Percentiles rank a stretch among this genome's conserved stretches.
phyloP scores from a whole-genome alignment of 495 filamentous ascomycete genomes.

The Melanomma pulvis-pyrius region DNA sequence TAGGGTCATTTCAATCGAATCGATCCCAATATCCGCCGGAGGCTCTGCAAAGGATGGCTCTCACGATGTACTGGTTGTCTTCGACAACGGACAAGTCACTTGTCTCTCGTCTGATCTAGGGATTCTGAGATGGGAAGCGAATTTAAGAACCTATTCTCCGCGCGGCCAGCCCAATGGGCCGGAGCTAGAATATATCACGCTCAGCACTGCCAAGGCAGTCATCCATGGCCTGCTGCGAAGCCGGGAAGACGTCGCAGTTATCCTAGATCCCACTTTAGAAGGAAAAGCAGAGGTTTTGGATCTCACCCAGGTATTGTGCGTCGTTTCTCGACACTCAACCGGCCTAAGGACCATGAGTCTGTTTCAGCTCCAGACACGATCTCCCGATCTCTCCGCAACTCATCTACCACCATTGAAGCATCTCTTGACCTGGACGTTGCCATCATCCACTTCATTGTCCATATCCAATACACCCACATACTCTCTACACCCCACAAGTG shows the following conservation, averaged over 20 bases:
- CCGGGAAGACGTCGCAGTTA: conserved; percentile 49
- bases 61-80: conserved; percentile 45
- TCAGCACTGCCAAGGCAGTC: conserved; percentile 48
- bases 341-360: conserved; percentile 25
- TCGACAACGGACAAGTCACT: conserved; percentile 52
- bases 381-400: conserved; percentile 24
- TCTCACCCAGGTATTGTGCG: conserved; percentile 31
- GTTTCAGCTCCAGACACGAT: conserved; percentile 26
- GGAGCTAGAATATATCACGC: conserved; percentile 50
- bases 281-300: conserved; percentile 26
- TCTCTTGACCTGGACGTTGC: conserved; percentile 32
- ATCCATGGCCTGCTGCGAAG: conserved; percentile 51
- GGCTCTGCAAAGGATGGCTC: conserved; percentile 37
- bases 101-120: conserved; percentile 57
- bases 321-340: conserved; percentile 5
- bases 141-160: conserved; percentile 23
- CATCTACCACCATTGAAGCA: conserved; percentile 30
- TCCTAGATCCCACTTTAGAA: conserved; percentile 32
- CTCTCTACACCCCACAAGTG: conserved; percentile 59
- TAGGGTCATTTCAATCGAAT: conserved; percentile 24
- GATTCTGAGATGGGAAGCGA: conserved; percentile 41
- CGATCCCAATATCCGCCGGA: conserved; percentile 14
- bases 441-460: neutral
- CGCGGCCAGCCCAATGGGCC: conserved; percentile 9
- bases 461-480: conserved; percentile 32